Percentiles rank a stretch among this genome's conserved stretches.
These are phyloP conservation scores for Colletotrichum plurivorum DNA, from an alignment of 2,329 filamentous ascomycete genomes.

Conservation along the genomic window DNA sequence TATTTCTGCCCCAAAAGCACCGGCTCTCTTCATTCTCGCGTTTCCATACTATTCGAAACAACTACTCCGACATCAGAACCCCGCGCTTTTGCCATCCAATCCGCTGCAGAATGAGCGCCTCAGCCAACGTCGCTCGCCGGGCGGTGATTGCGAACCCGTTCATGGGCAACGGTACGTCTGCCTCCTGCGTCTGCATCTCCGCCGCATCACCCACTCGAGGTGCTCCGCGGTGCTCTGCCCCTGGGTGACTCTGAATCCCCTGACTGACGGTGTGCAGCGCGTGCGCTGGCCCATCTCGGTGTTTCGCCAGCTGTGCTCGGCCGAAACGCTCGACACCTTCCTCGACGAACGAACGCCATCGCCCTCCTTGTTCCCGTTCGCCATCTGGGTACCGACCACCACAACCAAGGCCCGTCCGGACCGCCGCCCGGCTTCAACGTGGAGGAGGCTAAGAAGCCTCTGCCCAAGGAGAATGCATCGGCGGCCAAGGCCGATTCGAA, in stretches of 20 bases:
- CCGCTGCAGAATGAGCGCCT: slow-evolving; percentile 65
- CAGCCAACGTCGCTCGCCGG: slow-evolving; percentile 68
- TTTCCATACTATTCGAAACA: too few relatives aligned
- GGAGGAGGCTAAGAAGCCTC: slow-evolving; percentile 89
- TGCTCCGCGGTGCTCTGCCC: slow-evolving; percentile 4
- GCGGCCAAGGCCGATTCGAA: slow-evolving; percentile 51
- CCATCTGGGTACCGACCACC: slow-evolving; percentile 71
- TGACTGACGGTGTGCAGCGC: slow-evolving; percentile 55
- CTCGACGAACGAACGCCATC: slow-evolving; percentile 63
- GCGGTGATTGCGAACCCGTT: slow-evolving; percentile 68
- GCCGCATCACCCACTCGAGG: slow-evolving; percentile 15
- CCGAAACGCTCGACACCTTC: slow-evolving; percentile 62
- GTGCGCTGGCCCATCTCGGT: slow-evolving; percentile 62
- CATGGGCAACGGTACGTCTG: slow-evolving; percentile 61
- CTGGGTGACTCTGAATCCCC: slow-evolving; percentile 3
- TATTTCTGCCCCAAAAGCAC: too few relatives aligned
- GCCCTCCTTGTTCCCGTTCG: slow-evolving; percentile 71
- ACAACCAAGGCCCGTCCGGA: slow-evolving; percentile 67
- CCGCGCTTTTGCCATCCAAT: slow-evolving; percentile 12
- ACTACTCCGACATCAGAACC: background rate
- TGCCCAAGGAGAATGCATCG: slow-evolving; percentile 68
- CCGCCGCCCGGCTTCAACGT: slow-evolving; percentile 93
- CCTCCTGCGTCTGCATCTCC: slow-evolving; percentile 26
- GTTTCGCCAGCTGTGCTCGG: slow-evolving; percentile 62
- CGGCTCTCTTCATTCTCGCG: too few relatives aligned